phyloP scores from a whole-genome alignment of 129 eudicot genomes.

The Chrysanthemum seticuspe region DNA sequence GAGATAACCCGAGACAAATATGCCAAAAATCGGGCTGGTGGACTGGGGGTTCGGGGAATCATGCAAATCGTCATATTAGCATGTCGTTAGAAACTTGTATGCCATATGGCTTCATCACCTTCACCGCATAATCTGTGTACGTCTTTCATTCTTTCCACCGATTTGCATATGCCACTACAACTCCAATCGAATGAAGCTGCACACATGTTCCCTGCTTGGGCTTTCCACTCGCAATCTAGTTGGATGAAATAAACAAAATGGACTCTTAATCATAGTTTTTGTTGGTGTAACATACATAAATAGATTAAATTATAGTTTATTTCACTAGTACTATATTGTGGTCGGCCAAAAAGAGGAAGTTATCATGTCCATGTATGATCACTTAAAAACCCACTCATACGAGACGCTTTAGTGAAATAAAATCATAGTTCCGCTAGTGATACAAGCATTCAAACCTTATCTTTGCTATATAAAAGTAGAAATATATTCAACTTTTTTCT shows the following conservation, averaged over 20 bases:
- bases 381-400: conserved; percentile 17
- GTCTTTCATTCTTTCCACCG: conserved; percentile 67
- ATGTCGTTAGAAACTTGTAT: conserved; percentile 48
- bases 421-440: background rate
- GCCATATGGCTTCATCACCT: conserved; percentile 73
- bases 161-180: conserved; percentile 84
- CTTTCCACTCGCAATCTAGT: conserved; percentile 79
- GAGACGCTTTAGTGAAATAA: background rate
- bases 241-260: conserved; percentile 13
- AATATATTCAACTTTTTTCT: background rate
- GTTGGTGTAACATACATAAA: conserved; percentile 21
- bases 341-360: conserved; percentile 2
- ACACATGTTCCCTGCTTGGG: conserved; percentile 73
- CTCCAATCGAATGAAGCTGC: conserved; percentile 96
- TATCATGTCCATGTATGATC: conserved; percentile 15
- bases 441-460: conserved; percentile 10
- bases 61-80: conserved; percentile 6
- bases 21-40: conserved; percentile 44
- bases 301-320: background rate
- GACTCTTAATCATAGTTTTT: conserved; percentile 4
- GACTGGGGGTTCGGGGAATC: background rate
- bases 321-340: background rate
- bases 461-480: background rate
- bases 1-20: conserved; percentile 23
- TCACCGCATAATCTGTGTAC: conserved; percentile 75